A percentile compares a stretch with the other conserved stretches of the same genome.
phyloP scores from a whole-genome alignment of 176 grass and related monocot species.

The Musa beccarii region DNA sequence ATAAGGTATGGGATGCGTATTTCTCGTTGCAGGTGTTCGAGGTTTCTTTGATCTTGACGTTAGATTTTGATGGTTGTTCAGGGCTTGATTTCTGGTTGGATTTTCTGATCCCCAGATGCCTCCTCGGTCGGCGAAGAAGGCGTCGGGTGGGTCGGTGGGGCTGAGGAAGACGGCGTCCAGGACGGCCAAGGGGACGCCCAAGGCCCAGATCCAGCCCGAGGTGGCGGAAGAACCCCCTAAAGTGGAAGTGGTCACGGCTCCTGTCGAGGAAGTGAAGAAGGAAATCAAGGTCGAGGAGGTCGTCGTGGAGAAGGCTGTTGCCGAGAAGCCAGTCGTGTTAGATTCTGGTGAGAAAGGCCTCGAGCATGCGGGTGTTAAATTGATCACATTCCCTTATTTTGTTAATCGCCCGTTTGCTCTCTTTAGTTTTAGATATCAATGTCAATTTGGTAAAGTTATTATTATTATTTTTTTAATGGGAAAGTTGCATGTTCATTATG shows the following conservation, averaged over 20 bases:
- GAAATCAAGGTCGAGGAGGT: conserved; percentile 28
- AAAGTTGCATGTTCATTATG: neutral
- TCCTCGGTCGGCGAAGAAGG: conserved; percentile 45
- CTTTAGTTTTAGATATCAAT: neutral
- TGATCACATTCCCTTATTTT: conserved; percentile 26
- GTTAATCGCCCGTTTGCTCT: neutral
- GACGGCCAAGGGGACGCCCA: conserved; percentile 24
- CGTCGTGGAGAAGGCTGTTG: conserved; percentile 21
- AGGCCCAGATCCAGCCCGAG: conserved; percentile 14
- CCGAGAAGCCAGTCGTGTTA: conserved; percentile 12
- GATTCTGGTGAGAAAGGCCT: conserved; percentile 15
- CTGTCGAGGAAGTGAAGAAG: conserved; percentile 27
- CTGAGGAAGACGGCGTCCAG: conserved; percentile 28
- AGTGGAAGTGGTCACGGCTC: neutral
- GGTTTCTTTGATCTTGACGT: neutral
- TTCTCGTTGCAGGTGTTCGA: neutral
- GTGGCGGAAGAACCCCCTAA: conserved; percentile 18
- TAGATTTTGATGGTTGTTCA: conserved; percentile 11
- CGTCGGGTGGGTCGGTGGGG: conserved; percentile 3
- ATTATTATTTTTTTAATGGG: neutral
- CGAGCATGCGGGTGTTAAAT: conserved; percentile 29
- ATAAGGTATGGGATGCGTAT: neutral
- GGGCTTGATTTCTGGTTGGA: neutral
- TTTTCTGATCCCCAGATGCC: conserved; percentile 41
- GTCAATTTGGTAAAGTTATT: neutral